Percentiles rank a stretch among this genome's conserved stretches.
Conservation (phyloP, 2,329 filamentous ascomycete genomes). For the Nemania sp. region DNA sequence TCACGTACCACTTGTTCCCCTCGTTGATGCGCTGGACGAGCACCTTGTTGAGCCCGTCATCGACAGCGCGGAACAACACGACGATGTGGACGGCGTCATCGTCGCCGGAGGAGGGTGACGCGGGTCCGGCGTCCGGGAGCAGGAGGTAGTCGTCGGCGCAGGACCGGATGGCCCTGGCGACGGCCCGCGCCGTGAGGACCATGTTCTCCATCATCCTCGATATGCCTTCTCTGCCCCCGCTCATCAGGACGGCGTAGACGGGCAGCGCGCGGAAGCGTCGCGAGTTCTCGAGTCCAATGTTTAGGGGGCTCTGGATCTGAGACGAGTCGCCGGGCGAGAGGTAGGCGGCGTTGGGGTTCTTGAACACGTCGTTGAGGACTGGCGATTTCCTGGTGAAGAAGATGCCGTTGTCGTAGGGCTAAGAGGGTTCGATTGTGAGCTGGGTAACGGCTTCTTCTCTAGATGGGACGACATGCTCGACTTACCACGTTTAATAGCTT, state of each 20-base stretch:
- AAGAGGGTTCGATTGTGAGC: slow-evolving; percentile 3
- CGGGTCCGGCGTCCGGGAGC: slow-evolving; percentile 37
- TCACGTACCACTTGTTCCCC: slow-evolving; percentile 77
- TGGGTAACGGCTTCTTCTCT: not conserved
- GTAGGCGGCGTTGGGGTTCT: slow-evolving; percentile 86
- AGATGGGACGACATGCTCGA: slow-evolving; percentile 22
- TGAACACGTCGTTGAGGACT: slow-evolving; percentile 68
- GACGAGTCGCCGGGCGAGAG: slow-evolving; percentile 53
- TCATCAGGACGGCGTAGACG: slow-evolving; percentile 77
- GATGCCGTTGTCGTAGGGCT: slow-evolving; percentile 90
- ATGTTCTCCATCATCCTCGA: slow-evolving; percentile 72
- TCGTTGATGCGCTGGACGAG: slow-evolving; percentile 76
- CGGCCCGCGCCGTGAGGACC: slow-evolving; percentile 68
- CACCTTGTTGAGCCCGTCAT: slow-evolving; percentile 64
- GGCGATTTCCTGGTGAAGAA: slow-evolving; percentile 73
- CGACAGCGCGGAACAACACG: slow-evolving; percentile 76
- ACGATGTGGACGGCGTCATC: slow-evolving; percentile 67
- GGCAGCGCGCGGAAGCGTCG: slow-evolving; percentile 89
- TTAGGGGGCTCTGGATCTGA: slow-evolving; percentile 76
- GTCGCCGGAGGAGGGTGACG: slow-evolving; percentile 36
- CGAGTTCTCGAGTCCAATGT: slow-evolving; percentile 89
- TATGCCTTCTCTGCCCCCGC: slow-evolving; percentile 74
- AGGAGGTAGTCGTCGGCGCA: slow-evolving; percentile 50
- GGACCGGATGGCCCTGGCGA: slow-evolving; percentile 66
- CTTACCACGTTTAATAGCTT: slow-evolving; percentile 87